A percentile compares a stretch with the other conserved stretches of the same genome.
Conservation (phyloP, 2,329 filamentous ascomycete species). For the Fusarium sambucinum region DNA sequence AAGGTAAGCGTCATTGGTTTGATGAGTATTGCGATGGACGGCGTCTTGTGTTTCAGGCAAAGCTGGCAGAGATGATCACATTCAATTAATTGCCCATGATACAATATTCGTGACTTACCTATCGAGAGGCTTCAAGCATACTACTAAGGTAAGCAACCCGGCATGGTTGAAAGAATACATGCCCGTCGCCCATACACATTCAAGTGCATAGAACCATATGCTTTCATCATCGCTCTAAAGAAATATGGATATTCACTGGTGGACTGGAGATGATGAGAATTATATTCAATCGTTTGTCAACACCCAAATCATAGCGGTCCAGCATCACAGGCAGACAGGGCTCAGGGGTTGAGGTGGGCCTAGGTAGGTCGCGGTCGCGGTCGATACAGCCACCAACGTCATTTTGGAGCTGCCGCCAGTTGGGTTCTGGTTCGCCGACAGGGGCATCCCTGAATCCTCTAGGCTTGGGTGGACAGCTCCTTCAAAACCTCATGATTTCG, state of each 20-base stretch:
- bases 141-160: neutral
- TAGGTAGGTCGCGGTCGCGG: conserved; percentile 2
- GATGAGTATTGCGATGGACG: conserved; percentile 38
- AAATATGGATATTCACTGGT: neutral
- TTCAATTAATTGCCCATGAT: neutral
- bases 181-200: neutral
- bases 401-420: conserved; percentile 38
- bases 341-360: conserved; percentile 41
- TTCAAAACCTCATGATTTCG: neutral
- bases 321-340: conserved; percentile 21
- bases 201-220: neutral
- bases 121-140: neutral
- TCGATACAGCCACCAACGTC: conserved; percentile 45
- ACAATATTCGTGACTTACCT: neutral
- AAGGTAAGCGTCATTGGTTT: conserved; percentile 10
- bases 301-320: conserved; percentile 17
- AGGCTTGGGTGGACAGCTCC: neutral
- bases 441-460: conserved; percentile 6
- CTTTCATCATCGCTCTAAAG: neutral
- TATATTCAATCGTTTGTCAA: conserved; percentile 18
- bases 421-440: conserved; percentile 35
- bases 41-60: conserved; percentile 43
- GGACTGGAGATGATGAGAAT: conserved; percentile 20
- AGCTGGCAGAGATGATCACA: conserved; percentile 13
- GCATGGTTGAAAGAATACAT: neutral